Percentiles rank a stretch among this genome's conserved stretches.
phyloP scores from a whole-genome alignment of 2,329 filamentous ascomycete species.

The Hawksworthiomyces lignivorus region DNA sequence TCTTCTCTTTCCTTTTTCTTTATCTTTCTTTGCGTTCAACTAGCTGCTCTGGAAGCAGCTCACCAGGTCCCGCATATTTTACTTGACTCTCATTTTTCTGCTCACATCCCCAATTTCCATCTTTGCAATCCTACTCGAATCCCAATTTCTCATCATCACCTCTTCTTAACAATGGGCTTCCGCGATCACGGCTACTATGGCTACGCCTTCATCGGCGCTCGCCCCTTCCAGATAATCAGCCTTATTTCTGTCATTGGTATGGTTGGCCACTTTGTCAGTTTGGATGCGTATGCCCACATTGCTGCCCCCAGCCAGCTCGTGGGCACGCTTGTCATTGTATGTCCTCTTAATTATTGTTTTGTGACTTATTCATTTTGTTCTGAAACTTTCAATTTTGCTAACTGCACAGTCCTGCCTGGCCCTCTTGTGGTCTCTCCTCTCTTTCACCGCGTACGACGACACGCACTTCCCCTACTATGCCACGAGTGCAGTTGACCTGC shows the following conservation, averaged over 20 bases:
- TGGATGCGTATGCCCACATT: slow-evolving; percentile 60
- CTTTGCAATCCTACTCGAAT: not conserved
- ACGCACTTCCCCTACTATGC: slow-evolving; percentile 76
- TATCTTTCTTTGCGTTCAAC: not conserved
- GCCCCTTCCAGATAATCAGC: slow-evolving; percentile 61
- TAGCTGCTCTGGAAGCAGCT: too few species aligned
- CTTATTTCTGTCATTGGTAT: slow-evolving; percentile 75
- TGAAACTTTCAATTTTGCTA: too few species aligned
- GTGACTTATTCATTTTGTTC: too few species aligned
- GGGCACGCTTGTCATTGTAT: slow-evolving; percentile 70
- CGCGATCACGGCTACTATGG: slow-evolving; percentile 35
- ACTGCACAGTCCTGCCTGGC: slow-evolving; percentile 72
- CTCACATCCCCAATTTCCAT: not conserved
- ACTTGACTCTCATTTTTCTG: too few species aligned
- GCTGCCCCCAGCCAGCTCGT: slow-evolving; percentile 66
- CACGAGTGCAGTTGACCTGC: slow-evolving; percentile 55
- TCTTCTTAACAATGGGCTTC: slow-evolving; percentile 18
- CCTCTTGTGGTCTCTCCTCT: slow-evolving; percentile 67
- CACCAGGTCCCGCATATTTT: too few species aligned
- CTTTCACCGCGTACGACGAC: slow-evolving; percentile 23
- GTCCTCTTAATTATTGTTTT: too few species aligned
- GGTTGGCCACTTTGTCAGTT: slow-evolving; percentile 71
- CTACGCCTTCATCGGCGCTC: slow-evolving; percentile 67
- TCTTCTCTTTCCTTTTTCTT: not conserved
- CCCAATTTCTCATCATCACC: not conserved